These are phyloP conservation scores for Didymella lethalis DNA, from an alignment of 2,329 filamentous ascomycete species.

Conservation along the genomic window DNA sequence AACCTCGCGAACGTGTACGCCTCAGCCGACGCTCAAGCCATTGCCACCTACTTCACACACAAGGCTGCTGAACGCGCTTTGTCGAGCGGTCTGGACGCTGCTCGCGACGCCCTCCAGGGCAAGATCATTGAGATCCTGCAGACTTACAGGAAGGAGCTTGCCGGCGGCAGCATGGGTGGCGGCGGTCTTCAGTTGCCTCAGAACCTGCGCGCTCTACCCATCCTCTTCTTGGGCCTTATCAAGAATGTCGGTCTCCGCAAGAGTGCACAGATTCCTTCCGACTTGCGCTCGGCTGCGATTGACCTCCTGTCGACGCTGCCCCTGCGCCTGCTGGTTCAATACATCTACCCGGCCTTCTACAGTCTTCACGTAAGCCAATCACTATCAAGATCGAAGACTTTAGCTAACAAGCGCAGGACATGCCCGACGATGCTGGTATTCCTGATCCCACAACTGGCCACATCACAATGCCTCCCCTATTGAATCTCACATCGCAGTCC, in stretches of 20 bases:
- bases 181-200: slow-evolving; percentile 92
- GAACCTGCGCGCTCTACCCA: slow-evolving; percentile 86
- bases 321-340: slow-evolving; percentile 87
- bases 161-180: slow-evolving; percentile 91
- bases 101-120: slow-evolving; percentile 86
- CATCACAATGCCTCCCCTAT: slow-evolving; percentile 82
- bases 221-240: slow-evolving; percentile 91
- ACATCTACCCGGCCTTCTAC: slow-evolving; percentile 67
- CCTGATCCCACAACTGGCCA: slow-evolving; percentile 87
- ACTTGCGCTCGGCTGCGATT: slow-evolving; percentile 90
- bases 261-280: slow-evolving; percentile 55
- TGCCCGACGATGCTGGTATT: slow-evolving; percentile 91
- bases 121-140: slow-evolving; percentile 93
- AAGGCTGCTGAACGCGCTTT: slow-evolving; percentile 94
- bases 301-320: slow-evolving; percentile 94
- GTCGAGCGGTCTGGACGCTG: slow-evolving; percentile 85
- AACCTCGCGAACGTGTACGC: slow-evolving; percentile 91
- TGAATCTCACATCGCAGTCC: slow-evolving; percentile 88
- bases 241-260: slow-evolving; percentile 75
- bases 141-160: slow-evolving; percentile 96
- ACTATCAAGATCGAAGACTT: neutral
- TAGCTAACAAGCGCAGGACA: slow-evolving; percentile 79
- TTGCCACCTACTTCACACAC: slow-evolving; percentile 94
- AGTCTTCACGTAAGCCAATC: slow-evolving; percentile 38
- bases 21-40: slow-evolving; percentile 91